Evolutionary conservation across 2,329 filamentous ascomycete genomes (phyloP).

Genomic region (Neonectria magnoliae): DNA sequence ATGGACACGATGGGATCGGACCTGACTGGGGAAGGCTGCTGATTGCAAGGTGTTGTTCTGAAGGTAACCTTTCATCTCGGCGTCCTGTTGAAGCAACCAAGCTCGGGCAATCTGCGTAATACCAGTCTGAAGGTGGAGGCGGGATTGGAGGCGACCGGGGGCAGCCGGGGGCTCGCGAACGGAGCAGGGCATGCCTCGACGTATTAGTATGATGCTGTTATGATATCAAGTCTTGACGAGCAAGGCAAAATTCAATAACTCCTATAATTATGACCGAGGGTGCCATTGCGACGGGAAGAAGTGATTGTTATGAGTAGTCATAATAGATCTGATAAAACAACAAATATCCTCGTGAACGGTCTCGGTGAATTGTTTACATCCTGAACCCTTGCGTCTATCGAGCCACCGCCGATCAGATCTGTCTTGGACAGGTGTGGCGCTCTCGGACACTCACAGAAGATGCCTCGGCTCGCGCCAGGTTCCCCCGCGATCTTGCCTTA

Average conservation of each 20-base stretch:
- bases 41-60: slow-evolving; percentile 4
- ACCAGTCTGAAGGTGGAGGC: slow-evolving; percentile 25
- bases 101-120: slow-evolving; percentile 31
- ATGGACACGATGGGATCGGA: slow-evolving; percentile 1
- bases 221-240: slow-evolving; percentile 37
- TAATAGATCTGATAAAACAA: not conserved
- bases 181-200: slow-evolving; percentile 25
- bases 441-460: slow-evolving; percentile 16
- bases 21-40: not conserved
- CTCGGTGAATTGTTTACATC: not conserved
- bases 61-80: slow-evolving; percentile 12
- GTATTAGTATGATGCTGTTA: slow-evolving; percentile 36
- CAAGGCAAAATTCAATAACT: slow-evolving; percentile 18
- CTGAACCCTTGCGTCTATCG: not conserved
- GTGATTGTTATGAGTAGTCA: not conserved
- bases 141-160: not conserved
- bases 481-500: slow-evolving; percentile 33
- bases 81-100: slow-evolving; percentile 20
- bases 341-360: not conserved
- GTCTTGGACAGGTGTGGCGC: not conserved
- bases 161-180: slow-evolving; percentile 10
- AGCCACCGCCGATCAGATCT: not conserved
- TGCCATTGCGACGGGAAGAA: not conserved
- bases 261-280: not conserved
- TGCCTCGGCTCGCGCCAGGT: slow-evolving; percentile 41